Base-by-base conservation (phyloP, 2,329 filamentous ascomycete genomes). In the Colletotrichum phormii region DNA sequence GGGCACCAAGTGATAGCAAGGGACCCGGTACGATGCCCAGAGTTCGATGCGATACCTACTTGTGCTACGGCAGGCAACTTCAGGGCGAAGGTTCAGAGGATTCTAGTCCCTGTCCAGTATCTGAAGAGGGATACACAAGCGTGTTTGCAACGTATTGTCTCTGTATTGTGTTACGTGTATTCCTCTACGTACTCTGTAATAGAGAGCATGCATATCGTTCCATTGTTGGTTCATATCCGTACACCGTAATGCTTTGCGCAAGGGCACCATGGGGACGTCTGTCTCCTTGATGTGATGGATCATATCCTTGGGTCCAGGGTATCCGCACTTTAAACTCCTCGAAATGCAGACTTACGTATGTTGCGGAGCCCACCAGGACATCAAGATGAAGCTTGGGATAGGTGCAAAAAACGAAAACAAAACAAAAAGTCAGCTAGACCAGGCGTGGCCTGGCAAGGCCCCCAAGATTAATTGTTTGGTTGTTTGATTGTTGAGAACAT, bases 301-400 rank as follows among this genome's bases (percentile, higher is more conserved):
- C 70, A 49, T 15, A 22, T 46, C 59, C 65, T 59, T 63, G 46
- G 60, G 29, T 24, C 26, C 26, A 42, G 51, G 66, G 70, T 68
- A 70, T 70, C 66, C 66, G 70, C 60, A 65, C 70, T 70, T 70
- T 70, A 70, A 55, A 70, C 70, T 72, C 55, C 15, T 60, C 15
- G 54, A 49, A 46, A 57, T 72, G 55, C 65, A 33, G 49, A 55
- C 65, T 72, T 72, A 59, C 69, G 69, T 72, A 69, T 69, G 58
- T 60, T 57, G 53, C 65, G 59, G 53, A 59, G 33, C 59, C 67
- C 51, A 64, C 49, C n/a, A 51, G 35, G 58, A 33, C 63, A 53
- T 31, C 58, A 59, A 35, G 51, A 22, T 49, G 59, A 33, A 69
- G 26, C 46, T 49, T 53, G 51, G 35, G 49, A 31, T 33, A 51